Percentiles rank a stretch among this genome's conserved stretches.
These are phyloP conservation scores for Saitoella complicata DNA, from an alignment of 805 yeast genomes.

Conservation along the genomic window DNA sequence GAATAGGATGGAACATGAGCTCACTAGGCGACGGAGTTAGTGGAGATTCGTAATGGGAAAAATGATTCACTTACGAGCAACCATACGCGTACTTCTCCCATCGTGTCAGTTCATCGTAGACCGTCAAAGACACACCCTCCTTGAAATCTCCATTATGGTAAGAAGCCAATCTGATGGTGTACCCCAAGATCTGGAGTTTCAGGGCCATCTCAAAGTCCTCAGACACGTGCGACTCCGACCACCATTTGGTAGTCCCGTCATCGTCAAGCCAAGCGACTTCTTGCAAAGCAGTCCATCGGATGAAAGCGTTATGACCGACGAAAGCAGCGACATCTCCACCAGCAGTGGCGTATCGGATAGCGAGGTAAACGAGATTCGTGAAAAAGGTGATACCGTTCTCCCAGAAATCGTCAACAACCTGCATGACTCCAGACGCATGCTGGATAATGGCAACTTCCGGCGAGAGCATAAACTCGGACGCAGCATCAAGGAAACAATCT, in stretches of 20 bases:
- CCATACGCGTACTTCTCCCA: constrained; percentile 12
- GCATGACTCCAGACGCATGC: constrained; percentile 8
- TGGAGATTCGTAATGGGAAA: no score
- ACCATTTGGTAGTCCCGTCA: constrained; percentile 4
- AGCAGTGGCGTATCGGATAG: constrained; percentile 10
- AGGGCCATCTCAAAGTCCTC: constrained; percentile 11
- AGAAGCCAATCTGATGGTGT: constrained; percentile 5
- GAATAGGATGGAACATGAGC: constrained; percentile 6
- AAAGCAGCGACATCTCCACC: constrained; percentile 6
- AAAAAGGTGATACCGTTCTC: constrained; percentile 10
- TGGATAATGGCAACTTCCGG: constrained; percentile 11
- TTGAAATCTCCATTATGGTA: constrained; percentile 7
- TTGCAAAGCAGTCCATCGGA: constrained; percentile 9
- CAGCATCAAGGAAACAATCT: constrained; percentile 12
- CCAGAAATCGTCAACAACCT: constrained; percentile 8
- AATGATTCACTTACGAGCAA: background rate
- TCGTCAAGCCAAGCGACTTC: constrained; percentile 8
- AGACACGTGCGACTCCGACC: constrained; percentile 11
- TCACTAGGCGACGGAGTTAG: background rate
- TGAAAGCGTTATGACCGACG: background rate
- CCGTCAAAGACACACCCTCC: constrained; percentile 11
- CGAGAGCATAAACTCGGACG: constrained; percentile 8
- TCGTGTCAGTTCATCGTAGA: constrained; percentile 10
- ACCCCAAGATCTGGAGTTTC: constrained; percentile 8
- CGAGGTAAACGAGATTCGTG: constrained; percentile 10